phyloP scores from a whole-genome alignment of 345 rosid species.

The Populus alba region DNA sequence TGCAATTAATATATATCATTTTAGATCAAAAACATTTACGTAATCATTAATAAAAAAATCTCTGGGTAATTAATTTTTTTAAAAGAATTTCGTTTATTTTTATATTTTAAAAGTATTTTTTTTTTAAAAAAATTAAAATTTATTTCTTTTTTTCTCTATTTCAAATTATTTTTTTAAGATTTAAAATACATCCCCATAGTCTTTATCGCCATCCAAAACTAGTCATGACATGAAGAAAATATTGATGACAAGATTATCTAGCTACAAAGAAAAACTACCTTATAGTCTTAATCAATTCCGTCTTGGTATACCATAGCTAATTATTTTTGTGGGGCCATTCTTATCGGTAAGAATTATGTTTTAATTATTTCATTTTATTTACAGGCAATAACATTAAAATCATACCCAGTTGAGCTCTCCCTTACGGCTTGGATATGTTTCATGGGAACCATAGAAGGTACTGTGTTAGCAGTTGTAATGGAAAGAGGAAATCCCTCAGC shows the following conservation, averaged over 20 bases:
- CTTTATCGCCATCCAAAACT: too few relatives aligned
- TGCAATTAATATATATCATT: neutral
- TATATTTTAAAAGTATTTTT: too few relatives aligned
- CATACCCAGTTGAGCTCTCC: conserved; percentile 75
- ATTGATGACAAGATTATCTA: too few relatives aligned
- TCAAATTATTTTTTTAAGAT: too few relatives aligned
- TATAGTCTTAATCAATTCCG: neutral
- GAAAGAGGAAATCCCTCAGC: conserved; percentile 51
- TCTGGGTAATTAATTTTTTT: neutral
- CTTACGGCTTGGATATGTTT: conserved; percentile 63
- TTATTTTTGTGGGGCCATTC: neutral
- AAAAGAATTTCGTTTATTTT: too few relatives aligned
- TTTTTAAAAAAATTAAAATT: too few relatives aligned
- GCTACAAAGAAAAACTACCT: neutral
- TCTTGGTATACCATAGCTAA: neutral
- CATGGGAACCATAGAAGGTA: conserved; percentile 60
- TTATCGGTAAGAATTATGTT: neutral
- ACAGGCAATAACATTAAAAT: conserved; percentile 52
- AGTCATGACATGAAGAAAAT: too few relatives aligned
- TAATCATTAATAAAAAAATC: neutral
- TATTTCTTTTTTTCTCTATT: too few relatives aligned
- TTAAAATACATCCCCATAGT: too few relatives aligned
- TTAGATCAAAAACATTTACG: neutral
- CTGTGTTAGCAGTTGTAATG: conserved; percentile 43
- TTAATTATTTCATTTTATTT: neutral